phyloP scores from a whole-genome alignment of 176 grass and related monocot genomes.

The Typha latifolia region DNA sequence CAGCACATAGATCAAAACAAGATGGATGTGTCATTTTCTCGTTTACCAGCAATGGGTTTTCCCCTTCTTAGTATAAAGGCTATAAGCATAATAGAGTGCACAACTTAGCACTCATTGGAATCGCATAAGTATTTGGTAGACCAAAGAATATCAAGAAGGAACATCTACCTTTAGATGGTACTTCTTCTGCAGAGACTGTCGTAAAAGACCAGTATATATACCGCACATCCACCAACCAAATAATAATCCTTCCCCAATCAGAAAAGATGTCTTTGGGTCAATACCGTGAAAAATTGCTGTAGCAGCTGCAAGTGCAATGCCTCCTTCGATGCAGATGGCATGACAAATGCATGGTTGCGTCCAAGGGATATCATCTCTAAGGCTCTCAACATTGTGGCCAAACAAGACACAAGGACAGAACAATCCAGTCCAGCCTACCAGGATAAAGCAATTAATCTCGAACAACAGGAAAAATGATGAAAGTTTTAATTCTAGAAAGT shows the following conservation, averaged over 20 bases:
- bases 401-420: conserved; percentile 71
- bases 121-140: neutral
- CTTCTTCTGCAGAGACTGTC: conserved; percentile 40
- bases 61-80: too few relatives aligned
- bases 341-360: conserved; percentile 49
- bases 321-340: conserved; percentile 57
- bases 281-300: conserved; percentile 47
- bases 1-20: too few relatives aligned
- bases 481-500: neutral
- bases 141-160: neutral
- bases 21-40: too few relatives aligned
- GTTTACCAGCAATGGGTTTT: too few relatives aligned
- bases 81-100: too few relatives aligned
- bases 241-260: conserved; percentile 53
- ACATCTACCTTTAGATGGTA: conserved; percentile 57
- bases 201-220: conserved; percentile 27
- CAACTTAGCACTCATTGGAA: neutral
- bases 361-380: conserved; percentile 55
- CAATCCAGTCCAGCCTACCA: conserved; percentile 47
- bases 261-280: conserved; percentile 33
- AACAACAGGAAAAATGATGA: neutral
- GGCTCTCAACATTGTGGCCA: conserved; percentile 45
- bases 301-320: conserved; percentile 44
- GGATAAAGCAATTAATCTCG: neutral
- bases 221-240: conserved; percentile 51